Percentiles rank a stretch among this genome's conserved stretches.
These are phyloP conservation scores for Kurtzmaniella quercitrusa DNA, from an alignment of 1,139 yeast species.

Conservation along the genomic window DNA sequence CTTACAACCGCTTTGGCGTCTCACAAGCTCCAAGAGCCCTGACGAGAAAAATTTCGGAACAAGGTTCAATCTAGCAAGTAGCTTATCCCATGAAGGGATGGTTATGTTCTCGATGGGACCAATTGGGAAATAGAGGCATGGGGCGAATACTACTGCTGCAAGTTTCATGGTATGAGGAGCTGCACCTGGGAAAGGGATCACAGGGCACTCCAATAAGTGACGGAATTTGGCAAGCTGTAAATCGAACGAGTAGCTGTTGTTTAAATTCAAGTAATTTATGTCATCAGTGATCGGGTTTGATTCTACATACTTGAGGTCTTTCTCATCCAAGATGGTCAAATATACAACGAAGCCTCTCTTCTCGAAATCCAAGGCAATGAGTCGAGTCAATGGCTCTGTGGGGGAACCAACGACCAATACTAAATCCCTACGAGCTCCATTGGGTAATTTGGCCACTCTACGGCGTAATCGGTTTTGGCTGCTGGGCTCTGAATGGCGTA, in stretches of 20 bases:
- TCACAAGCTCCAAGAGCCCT: slow-evolving; percentile 55
- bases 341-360: slow-evolving; percentile 78
- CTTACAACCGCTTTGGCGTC: slow-evolving; percentile 43
- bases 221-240: slow-evolving; percentile 32
- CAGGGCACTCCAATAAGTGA: slow-evolving; percentile 32
- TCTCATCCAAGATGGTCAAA: slow-evolving; percentile 63
- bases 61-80: slow-evolving; percentile 40
- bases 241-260: slow-evolving; percentile 26
- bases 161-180: slow-evolving; percentile 48
- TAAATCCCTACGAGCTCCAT: slow-evolving; percentile 75
- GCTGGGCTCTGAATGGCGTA: background rate
- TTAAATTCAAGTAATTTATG: slow-evolving; percentile 42
- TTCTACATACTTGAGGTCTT: slow-evolving; percentile 56
- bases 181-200: slow-evolving; percentile 50
- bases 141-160: slow-evolving; percentile 59
- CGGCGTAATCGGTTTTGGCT: slow-evolving; percentile 23
- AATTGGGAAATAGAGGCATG: slow-evolving; percentile 60
- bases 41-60: slow-evolving; percentile 51
- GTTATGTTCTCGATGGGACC: slow-evolving; percentile 66
- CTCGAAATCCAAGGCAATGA: slow-evolving; percentile 70
- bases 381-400: slow-evolving; percentile 66
- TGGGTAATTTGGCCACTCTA: slow-evolving; percentile 56
- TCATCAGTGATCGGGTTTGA: slow-evolving; percentile 52
- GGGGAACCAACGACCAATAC: slow-evolving; percentile 75
- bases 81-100: slow-evolving; percentile 48